Conservation (phyloP, 805 yeast species). For the Metschnikowia gelsemii region DNA sequence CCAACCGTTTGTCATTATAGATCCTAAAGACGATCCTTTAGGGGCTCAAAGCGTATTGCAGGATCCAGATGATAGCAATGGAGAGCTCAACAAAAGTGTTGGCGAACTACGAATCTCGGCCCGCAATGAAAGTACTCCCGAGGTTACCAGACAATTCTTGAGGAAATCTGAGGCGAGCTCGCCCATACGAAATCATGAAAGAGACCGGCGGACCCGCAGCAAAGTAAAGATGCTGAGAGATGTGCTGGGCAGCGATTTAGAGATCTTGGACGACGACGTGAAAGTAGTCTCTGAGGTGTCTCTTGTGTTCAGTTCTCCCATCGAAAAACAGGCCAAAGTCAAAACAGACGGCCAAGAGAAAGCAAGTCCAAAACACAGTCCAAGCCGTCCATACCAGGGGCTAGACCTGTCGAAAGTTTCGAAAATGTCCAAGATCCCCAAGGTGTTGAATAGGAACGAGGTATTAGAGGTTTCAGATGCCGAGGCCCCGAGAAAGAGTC, state of each 20-base stretch:
- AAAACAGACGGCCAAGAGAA: not conserved
- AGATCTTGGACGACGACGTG: conserved; percentile 15
- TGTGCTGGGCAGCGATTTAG: conserved; percentile 9
- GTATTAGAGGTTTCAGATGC: conserved; percentile 6
- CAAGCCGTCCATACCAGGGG: no score
- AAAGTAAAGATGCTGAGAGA: not conserved
- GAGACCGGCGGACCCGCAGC: conserved; percentile 1
- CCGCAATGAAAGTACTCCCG: conserved; percentile 8
- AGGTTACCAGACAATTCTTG: conserved; percentile 15
- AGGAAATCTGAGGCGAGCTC: conserved; percentile 6
- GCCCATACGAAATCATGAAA: conserved; percentile 1
- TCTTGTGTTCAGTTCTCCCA: conserved; percentile 7
- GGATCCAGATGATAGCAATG: conserved; percentile 18
- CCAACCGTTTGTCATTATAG: conserved; percentile 18
- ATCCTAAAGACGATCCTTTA: conserved; percentile 13
- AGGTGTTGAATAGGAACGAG: not conserved
- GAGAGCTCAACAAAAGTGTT: conserved; percentile 22
- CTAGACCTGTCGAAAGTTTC: not conserved
- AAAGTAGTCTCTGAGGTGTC: conserved; percentile 12
- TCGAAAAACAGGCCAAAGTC: not conserved
- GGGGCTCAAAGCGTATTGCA: conserved; percentile 8
- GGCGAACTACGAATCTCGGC: conserved; percentile 18
- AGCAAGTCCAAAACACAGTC: not conserved
- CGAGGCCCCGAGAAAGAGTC: not conserved
- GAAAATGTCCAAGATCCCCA: not conserved